Evolutionary conservation across 1,139 yeast species (phyloP).

Genomic region (Kurtzmaniella quercitrusa): DNA sequence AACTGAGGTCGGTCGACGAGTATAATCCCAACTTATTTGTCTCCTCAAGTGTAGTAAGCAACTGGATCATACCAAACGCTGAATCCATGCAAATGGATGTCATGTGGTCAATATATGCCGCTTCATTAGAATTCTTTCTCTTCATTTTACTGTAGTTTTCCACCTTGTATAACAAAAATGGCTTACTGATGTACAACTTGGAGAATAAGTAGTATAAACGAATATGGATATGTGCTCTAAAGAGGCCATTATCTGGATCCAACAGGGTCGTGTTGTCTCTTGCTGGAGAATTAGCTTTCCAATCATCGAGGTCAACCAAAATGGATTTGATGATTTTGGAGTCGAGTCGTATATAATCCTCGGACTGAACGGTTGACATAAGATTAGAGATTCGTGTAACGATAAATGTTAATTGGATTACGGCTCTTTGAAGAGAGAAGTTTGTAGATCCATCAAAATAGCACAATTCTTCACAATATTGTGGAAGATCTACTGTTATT

Average conservation of each 20-base stretch:
- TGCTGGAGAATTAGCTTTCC: constrained; percentile 11
- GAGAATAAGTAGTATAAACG: constrained; percentile 15
- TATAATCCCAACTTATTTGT: constrained; percentile 15
- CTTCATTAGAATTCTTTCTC: constrained; percentile 9
- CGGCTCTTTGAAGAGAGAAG: constrained; percentile 12
- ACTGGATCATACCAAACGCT: constrained; percentile 15
- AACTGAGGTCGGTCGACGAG: constrained; percentile 16
- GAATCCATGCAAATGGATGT: constrained; percentile 17
- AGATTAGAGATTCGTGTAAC: constrained; percentile 13
- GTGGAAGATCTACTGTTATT: constrained; percentile 13
- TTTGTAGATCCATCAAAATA: constrained; percentile 13
- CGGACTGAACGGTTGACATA: constrained; percentile 8
- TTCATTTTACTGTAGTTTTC: constrained; percentile 11
- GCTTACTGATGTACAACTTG: constrained; percentile 16
- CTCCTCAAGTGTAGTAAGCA: constrained; percentile 13
- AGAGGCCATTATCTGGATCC: constrained; percentile 11
- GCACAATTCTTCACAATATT: constrained; percentile 9
- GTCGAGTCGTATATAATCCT: constrained; percentile 10
- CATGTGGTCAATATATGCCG: constrained; percentile 14
- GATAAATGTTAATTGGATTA: constrained; percentile 12
- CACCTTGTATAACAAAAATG: constrained; percentile 16
- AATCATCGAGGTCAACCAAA: constrained; percentile 12
- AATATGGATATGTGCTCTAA: constrained; percentile 14
- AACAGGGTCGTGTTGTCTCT: constrained; percentile 2
- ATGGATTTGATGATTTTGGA: constrained; percentile 12